These are phyloP conservation scores for Colletotrichum salicis DNA, from an alignment of 2,329 filamentous ascomycete genomes.

Conservation along the genomic window DNA sequence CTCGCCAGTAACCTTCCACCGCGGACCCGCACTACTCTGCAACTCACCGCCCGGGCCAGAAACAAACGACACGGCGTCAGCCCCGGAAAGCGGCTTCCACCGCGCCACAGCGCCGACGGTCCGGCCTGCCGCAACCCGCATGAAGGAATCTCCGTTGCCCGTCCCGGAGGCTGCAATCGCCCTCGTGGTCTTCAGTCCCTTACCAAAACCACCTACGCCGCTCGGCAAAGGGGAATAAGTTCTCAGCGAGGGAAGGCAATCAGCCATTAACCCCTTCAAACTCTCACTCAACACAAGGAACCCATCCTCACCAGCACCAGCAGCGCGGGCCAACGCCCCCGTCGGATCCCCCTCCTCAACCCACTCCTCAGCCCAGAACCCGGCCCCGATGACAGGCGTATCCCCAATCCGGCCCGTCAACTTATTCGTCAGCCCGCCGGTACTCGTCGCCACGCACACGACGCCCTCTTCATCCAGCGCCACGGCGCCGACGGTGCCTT, in stretches of 20 bases:
- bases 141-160: slow-evolving; percentile 89
- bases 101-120: slow-evolving; percentile 79
- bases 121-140: slow-evolving; percentile 76
- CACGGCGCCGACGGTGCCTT: slow-evolving; percentile 87
- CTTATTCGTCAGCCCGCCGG: slow-evolving; percentile 89
- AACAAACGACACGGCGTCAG: slow-evolving; percentile 70
- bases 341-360: slow-evolving; percentile 56
- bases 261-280: slow-evolving; percentile 62
- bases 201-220: not conserved
- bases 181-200: slow-evolving; percentile 47
- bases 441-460: slow-evolving; percentile 74
- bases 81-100: slow-evolving; percentile 65
- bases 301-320: slow-evolving; percentile 46
- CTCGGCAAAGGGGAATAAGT: slow-evolving; percentile 47
- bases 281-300: slow-evolving; percentile 40
- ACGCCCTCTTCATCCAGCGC: slow-evolving; percentile 81
- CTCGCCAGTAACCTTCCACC: slow-evolving; percentile 80
- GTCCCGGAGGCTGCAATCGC: slow-evolving; percentile 77
- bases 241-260: slow-evolving; percentile 67
- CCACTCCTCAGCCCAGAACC: slow-evolving; percentile 94
- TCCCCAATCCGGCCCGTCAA: slow-evolving; percentile 86
- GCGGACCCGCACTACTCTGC: slow-evolving; percentile 76
- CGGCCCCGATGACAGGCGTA: slow-evolving; percentile 84
- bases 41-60: slow-evolving; percentile 79
- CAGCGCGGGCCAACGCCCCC: slow-evolving; percentile 28